These are phyloP conservation scores for Buddleja alternifolia DNA, from an alignment of 257 asterid genomes.

Conservation along the genomic window DNA sequence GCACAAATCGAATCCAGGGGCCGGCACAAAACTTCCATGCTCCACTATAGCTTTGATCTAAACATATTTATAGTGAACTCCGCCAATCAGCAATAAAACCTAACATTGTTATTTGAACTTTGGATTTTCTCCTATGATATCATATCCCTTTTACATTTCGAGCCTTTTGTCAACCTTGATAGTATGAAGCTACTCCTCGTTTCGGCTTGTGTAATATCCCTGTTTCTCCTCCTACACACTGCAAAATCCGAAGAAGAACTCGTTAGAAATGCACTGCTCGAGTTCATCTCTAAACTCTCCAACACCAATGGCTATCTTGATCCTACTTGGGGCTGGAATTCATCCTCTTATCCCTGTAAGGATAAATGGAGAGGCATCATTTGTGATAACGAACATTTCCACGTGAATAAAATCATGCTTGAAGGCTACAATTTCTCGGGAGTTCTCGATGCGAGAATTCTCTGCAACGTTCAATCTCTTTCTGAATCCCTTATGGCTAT, in stretches of 20 bases:
- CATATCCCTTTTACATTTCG: too few relatives aligned
- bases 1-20: conserved; percentile 27
- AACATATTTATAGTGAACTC: conserved; percentile 32
- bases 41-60: not conserved
- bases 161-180: not conserved
- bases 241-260: conserved; percentile 42
- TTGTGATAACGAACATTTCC: conserved; percentile 30
- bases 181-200: conserved; percentile 39
- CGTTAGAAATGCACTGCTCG: conserved; percentile 32
- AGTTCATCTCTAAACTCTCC: conserved; percentile 46
- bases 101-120: conserved; percentile 22
- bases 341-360: conserved; percentile 50
- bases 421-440: conserved; percentile 45
- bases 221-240: conserved; percentile 30
- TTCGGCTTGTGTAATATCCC: conserved; percentile 34
- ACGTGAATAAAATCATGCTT: conserved; percentile 42
- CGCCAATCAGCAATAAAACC: conserved; percentile 32
- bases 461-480: conserved; percentile 45
- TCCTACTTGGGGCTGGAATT: conserved; percentile 51
- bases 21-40: conserved; percentile 35
- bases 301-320: conserved; percentile 28
- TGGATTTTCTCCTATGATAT: conserved; percentile 22
- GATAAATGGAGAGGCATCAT: conserved; percentile 53
- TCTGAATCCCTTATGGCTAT: conserved; percentile 36
- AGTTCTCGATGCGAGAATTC: conserved; percentile 37